These are phyloP conservation scores for Epichloe uncinata DNA, from an alignment of 2,329 filamentous ascomycete species.

Conservation along the genomic window DNA sequence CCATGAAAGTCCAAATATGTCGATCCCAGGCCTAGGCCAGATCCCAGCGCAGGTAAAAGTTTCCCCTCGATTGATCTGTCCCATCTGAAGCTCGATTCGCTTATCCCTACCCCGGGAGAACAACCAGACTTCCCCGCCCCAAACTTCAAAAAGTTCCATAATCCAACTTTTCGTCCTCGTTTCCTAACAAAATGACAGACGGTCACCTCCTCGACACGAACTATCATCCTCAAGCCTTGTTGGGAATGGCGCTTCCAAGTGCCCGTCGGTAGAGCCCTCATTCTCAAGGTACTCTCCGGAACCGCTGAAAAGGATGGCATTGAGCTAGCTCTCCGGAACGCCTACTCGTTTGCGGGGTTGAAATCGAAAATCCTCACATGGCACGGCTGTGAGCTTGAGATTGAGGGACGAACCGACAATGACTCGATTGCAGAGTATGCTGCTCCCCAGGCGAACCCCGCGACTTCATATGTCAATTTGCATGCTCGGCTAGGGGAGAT, in stretches of 20 bases:
- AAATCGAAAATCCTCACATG: constrained; percentile 88
- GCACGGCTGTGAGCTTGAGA: constrained; percentile 77
- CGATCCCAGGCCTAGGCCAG: constrained; percentile 61
- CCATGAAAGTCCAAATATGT: constrained; percentile 39
- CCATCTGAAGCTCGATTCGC: not conserved
- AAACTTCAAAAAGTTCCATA: not conserved
- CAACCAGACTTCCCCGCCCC: too few relatives aligned
- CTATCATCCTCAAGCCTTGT: constrained; percentile 42
- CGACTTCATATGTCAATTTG: constrained; percentile 68
- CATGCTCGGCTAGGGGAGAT: constrained; percentile 74
- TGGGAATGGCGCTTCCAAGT: constrained; percentile 75
- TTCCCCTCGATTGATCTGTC: not conserved
- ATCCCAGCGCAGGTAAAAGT: constrained; percentile 41
- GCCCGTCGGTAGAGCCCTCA: constrained; percentile 30
- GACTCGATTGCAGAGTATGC: constrained; percentile 47
- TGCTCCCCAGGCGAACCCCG: constrained; percentile 65
- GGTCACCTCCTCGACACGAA: constrained; percentile 28
- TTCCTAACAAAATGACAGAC: constrained; percentile 11
- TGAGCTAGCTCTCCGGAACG: constrained; percentile 69
- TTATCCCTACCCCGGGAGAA: too few relatives aligned
- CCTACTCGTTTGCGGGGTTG: constrained; percentile 67
- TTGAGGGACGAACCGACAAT: constrained; percentile 46
- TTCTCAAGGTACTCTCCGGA: constrained; percentile 56
- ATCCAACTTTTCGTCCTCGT: not conserved
- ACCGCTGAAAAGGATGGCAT: constrained; percentile 91